phyloP scores from a whole-genome alignment of 140 eudicot genomes.

The Stevia rebaudiana region DNA sequence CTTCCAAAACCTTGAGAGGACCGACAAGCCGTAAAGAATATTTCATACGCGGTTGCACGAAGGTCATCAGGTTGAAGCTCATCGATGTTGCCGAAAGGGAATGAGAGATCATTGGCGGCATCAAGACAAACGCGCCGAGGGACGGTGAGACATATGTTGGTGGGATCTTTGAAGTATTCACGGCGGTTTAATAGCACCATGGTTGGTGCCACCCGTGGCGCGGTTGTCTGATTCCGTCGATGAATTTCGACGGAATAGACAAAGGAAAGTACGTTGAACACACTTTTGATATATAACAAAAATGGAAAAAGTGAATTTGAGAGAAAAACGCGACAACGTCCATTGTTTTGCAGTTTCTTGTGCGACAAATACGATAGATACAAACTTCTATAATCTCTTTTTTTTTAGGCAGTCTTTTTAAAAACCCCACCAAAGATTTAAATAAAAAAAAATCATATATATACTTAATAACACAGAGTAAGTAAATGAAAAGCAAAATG shows the following conservation, averaged over 20 bases:
- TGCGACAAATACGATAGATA: constrained; percentile 8
- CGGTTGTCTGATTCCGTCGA: constrained; percentile 31
- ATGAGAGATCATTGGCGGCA: constrained; percentile 31
- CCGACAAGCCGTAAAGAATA: constrained; percentile 76
- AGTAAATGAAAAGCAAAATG: too few relatives aligned
- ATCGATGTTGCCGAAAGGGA: constrained; percentile 54
- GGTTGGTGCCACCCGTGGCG: constrained; percentile 18
- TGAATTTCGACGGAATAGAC: constrained; percentile 35
- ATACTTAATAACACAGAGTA: not conserved
- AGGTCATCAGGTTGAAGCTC: constrained; percentile 54
- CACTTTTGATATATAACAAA: not conserved
- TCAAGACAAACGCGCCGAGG: not conserved
- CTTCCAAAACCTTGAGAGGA: constrained; percentile 79
- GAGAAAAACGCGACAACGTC: constrained; percentile 29
- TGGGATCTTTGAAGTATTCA: constrained; percentile 30
- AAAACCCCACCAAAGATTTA: not conserved
- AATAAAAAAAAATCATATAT: too few relatives aligned
- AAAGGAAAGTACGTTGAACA: not conserved
- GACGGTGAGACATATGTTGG: constrained; percentile 6
- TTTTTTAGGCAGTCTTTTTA: too few relatives aligned
- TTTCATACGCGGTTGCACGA: constrained; percentile 70
- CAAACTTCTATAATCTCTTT: not conserved
- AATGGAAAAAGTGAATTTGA: not conserved
- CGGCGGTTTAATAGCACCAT: constrained; percentile 18
- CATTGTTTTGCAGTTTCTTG: constrained; percentile 8